Conservation (phyloP, 345 rosid genomes). For the Excoecaria agallocha region DNA sequence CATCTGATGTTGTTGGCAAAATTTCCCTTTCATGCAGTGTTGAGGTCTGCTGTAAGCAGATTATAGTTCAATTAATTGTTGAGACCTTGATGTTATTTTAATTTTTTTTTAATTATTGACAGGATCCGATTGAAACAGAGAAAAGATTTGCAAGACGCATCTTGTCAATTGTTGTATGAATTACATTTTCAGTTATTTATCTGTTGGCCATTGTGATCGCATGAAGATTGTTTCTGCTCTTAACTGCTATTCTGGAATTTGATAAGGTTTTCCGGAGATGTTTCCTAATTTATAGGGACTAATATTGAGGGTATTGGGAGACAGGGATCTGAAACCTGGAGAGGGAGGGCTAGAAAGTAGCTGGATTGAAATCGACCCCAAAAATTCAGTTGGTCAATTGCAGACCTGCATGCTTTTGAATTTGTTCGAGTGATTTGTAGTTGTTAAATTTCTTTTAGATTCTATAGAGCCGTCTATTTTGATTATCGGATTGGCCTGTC, state of each 20-base stretch:
- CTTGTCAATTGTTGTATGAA: constrained; percentile 76
- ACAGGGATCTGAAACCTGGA: background rate
- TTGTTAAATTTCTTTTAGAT: background rate
- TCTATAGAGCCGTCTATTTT: background rate
- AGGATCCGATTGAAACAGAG: constrained; percentile 94
- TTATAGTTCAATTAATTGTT: constrained; percentile 3
- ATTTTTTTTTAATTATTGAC: constrained; percentile 24
- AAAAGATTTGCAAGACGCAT: constrained; percentile 80
- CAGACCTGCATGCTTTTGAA: background rate
- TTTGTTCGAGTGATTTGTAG: background rate
- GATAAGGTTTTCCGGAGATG: background rate
- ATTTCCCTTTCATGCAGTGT: constrained; percentile 69
- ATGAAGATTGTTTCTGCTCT: background rate
- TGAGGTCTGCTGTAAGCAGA: constrained; percentile 53
- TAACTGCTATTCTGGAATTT: background rate
- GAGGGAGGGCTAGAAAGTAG: background rate
- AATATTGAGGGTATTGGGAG: background rate
- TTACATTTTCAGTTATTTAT: background rate
- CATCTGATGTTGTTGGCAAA: constrained; percentile 55
- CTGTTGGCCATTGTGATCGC: background rate
- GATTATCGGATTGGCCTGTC: background rate
- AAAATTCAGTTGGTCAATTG: background rate
- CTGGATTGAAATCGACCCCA: background rate
- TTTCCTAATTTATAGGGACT: background rate
- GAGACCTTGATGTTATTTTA: constrained; percentile 10